phyloP scores from a whole-genome alignment of 2,329 filamentous ascomycete species.

The Helotiales sp. region DNA sequence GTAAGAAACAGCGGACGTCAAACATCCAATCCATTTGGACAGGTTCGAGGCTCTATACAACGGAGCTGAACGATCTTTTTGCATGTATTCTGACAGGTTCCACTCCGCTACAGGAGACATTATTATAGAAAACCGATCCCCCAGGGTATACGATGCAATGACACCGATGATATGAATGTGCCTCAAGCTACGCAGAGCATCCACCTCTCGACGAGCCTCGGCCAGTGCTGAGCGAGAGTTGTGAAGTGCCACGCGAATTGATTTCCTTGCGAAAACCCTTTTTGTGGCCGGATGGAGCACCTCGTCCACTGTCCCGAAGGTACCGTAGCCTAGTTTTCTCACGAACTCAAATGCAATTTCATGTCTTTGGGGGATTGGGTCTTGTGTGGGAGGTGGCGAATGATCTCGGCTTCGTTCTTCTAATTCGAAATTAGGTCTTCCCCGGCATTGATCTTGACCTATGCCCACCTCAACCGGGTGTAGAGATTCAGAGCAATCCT shows the following conservation, averaged over 20 bases:
- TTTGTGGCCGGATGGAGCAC: conserved; percentile 4
- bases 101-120: conserved; percentile 16
- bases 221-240: not conserved
- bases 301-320: conserved; percentile 15
- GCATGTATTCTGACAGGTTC: conserved; percentile 13
- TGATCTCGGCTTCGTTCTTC: too few species aligned
- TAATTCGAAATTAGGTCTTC: too few species aligned
- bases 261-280: conserved; percentile 10
- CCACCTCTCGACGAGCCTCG: conserved; percentile 11
- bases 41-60: conserved; percentile 4
- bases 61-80: not conserved
- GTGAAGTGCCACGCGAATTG: not conserved
- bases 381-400: too few species aligned
- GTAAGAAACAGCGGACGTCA: conserved; percentile 14
- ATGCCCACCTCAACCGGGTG: too few species aligned
- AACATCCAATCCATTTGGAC: conserved; percentile 14
- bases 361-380: too few species aligned
- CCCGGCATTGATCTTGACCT: too few species aligned
- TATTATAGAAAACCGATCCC: conserved; percentile 15
- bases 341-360: conserved; percentile 12
- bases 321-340: conserved; percentile 12
- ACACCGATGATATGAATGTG: conserved; percentile 11
- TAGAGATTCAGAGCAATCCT: too few species aligned
- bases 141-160: conserved; percentile 11
- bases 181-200: conserved; percentile 12